Evolutionary conservation across 2,329 filamentous ascomycete species (phyloP), one percentile per base, ranked within the genome.

Genomic region (Ustilaginoidea virens): DNA sequence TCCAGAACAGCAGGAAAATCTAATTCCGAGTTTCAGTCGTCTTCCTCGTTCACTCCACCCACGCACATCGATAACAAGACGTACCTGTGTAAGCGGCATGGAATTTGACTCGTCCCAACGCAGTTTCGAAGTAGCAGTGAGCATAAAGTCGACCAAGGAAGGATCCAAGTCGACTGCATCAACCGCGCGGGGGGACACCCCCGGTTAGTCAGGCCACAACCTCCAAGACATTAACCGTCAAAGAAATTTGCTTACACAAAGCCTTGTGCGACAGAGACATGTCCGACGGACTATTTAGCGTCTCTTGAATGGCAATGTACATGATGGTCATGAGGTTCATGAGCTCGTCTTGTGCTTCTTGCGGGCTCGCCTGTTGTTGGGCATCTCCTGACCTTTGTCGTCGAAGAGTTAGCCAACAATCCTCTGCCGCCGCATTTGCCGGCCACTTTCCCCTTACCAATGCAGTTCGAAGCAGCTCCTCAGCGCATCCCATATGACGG

Each of bases 1-100:
- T 98, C 87, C 90, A 96, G 27, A 92, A 70, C 2, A 96, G 60
- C 6, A 94, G 60, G 30, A 92, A 73, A 23, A 90, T 69, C 66
- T 79, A 42, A 7, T 9, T 18, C 33, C 56, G 25, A 52, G 42
- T n/a, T n/a, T 25, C 19, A 30, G 19, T 21, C 9, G 26, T 12
- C 5, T 4, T 22, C 15, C 3, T 14, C 15, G 17, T n/a, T 23
- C 6, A n/a, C 18, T 10, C 11, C 8, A n/a, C 4, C 5, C 7
- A n/a, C 14, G 10, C 6, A 23, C 5, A 16, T 16, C 10, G 6
- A 7, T 17, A 16, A 16, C 2, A 1, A 24, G 5, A 16, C 9
- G 15, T 61, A 79, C 58, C 63, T 78, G 64, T 39, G 71, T 71
- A 34, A 80, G 68, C 31, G 62, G 77, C 47, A 64, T 62, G 37